Evolutionary conservation across 2,329 filamentous ascomycete species (phyloP), one percentile per base, ranked within the genome.

Genomic region (Trichoderma sp.): DNA sequence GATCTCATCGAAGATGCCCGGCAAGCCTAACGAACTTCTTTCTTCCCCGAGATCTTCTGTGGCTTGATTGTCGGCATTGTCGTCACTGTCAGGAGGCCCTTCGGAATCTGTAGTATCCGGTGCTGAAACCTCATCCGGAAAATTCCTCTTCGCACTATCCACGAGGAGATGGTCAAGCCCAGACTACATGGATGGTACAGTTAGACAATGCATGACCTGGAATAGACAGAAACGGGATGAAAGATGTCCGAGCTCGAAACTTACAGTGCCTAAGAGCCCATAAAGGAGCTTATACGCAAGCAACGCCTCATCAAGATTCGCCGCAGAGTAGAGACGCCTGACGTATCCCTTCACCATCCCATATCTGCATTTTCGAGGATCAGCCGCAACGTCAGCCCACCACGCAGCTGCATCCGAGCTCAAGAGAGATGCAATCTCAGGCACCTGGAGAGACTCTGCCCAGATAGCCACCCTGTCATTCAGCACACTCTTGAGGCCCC

Each of bases 1-100:
- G 5, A 71, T 30, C 4, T 73, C 69, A 4, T 55, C 55, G 24
- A 74, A 72, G 0, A 74, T 64, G 1, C 61, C 60, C 14, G 68
- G 52, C 0, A 74, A 48, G 0, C 70, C 72, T 0, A 73, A 57
- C 7, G 67, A 62, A 3, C 50, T 67, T 14, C 58, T 66, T 2
- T 64, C 59, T 17, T 62, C 59, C 12, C 19, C 52, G 0, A 71
- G 51, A 60, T 63, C 3, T 68, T 62, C 64, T 1, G 68, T 30
- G 3, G 56, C 48, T 1, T 50, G 65, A 5, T 45, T 9, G 0
- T 52, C 17, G 1, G 26, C 63, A 10, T 55, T 48, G 5, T 63
- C 45, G 3, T n/a, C 17, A 7, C 51, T 9, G 24, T 45, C 15
- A 19, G 26, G 12, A 3, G 48, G 2, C 5, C 5, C 5, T 14